A percentile compares a stretch with the other conserved stretches of the same genome.
phyloP scores from a whole-genome alignment of 306 rosid genomes.

The Echinosophora koreensis region DNA sequence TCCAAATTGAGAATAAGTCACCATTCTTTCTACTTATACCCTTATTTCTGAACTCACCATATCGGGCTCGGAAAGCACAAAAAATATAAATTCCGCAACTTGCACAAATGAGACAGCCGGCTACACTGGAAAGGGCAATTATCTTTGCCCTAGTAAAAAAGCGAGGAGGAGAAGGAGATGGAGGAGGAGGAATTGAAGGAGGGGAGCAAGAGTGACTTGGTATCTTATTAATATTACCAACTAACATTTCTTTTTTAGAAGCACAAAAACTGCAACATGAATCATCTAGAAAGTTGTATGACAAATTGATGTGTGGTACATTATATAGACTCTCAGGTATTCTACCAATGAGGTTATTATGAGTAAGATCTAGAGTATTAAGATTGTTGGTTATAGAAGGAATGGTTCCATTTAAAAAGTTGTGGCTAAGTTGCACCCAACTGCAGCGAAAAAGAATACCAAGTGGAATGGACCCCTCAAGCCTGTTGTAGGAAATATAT shows the following conservation, averaged over 20 bases:
- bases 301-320: not conserved
- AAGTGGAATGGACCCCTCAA: slow-evolving; percentile 26
- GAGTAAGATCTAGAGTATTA: slow-evolving; percentile 10
- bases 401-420: slow-evolving; percentile 2
- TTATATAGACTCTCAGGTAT: not conserved
- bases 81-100: not conserved
- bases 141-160: too few relatives aligned
- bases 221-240: not conserved
- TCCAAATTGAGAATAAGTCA: slow-evolving; percentile 24
- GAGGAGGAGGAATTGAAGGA: not conserved
- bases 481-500: slow-evolving; percentile 39
- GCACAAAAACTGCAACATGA: not conserved
- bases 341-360: not conserved
- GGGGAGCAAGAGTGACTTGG: not conserved
- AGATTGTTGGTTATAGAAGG: not conserved
- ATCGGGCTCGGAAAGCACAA: not conserved
- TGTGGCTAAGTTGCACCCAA: not conserved
- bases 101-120: not conserved
- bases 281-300: not conserved
- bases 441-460: not conserved
- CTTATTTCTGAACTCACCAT: too few relatives aligned
- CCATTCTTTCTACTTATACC: not conserved
- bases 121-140: too few relatives aligned
- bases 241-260: not conserved
- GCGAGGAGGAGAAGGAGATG: not conserved